Evolutionary conservation across 192 early-diverging fungal genomes (phyloP).

Genomic region (Allomyces macrogynus): DNA sequence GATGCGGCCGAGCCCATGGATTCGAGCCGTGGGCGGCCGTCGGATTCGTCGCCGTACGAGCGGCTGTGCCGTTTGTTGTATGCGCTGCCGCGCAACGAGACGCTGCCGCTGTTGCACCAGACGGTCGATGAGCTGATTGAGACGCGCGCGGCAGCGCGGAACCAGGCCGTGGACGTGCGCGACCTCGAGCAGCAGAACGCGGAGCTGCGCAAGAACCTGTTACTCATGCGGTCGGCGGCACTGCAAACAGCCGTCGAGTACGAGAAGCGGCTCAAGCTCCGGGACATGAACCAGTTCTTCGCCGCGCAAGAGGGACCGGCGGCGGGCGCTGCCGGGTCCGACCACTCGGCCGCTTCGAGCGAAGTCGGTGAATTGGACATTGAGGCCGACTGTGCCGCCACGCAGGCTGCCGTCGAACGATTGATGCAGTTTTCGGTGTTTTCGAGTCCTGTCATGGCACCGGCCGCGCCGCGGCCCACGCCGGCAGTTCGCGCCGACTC

Average conservation of each 20-base stretch:
- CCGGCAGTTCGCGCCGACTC: no score
- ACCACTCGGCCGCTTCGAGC: no score
- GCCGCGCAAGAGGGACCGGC: no score
- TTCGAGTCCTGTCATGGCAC: no score
- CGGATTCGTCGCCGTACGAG: constrained; percentile 11
- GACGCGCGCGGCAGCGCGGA: constrained; percentile 21
- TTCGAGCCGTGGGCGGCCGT: no score
- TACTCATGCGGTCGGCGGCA: constrained; percentile 35
- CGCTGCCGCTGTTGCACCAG: constrained; percentile 24
- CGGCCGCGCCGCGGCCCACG: no score
- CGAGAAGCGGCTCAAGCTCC: constrained; percentile 16
- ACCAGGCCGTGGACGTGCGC: constrained; percentile 16
- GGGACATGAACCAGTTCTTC: no score
- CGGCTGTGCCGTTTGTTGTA: constrained; percentile 21
- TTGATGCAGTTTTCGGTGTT: no score
- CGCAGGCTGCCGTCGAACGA: no score
- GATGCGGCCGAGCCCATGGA: neutral
- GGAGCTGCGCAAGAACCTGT: constrained; percentile 30
- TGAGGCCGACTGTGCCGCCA: no score
- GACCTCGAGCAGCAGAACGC: constrained; percentile 26
- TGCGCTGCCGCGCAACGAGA: constrained; percentile 23
- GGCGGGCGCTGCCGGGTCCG: no score
- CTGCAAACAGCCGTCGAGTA: constrained; percentile 22
- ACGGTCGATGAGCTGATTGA: constrained; percentile 30
- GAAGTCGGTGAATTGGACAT: no score